Percentiles rank a stretch among this genome's conserved stretches.
Evolutionary conservation across 1,139 yeast species (phyloP).

Genomic region (Geotrichum cucujoidarum): DNA sequence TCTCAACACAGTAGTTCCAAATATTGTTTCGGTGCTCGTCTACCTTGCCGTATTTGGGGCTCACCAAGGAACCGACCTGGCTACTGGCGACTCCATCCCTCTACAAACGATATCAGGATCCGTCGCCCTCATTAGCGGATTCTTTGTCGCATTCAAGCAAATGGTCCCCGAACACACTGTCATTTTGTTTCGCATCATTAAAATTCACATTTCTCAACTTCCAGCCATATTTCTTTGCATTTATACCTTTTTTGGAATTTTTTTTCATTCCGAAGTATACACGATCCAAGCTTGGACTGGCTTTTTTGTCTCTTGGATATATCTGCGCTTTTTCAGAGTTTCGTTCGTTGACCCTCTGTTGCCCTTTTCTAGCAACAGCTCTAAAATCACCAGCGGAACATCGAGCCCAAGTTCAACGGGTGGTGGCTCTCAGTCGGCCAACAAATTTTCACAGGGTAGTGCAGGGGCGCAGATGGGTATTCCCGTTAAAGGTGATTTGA

Average conservation of each 20-base stretch:
- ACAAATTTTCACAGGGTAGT: background rate
- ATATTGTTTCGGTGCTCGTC: constrained; percentile 37
- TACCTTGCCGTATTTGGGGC: constrained; percentile 16
- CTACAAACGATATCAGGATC: constrained; percentile 45
- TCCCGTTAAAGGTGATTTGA: constrained; percentile 70
- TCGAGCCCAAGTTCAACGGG: background rate
- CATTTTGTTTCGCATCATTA: constrained; percentile 54
- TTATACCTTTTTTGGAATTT: constrained; percentile 37
- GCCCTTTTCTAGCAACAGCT: constrained; percentile 26
- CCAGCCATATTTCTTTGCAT: constrained; percentile 56
- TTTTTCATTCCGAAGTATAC: constrained; percentile 20
- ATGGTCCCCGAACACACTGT: constrained; percentile 83
- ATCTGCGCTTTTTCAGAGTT: constrained; percentile 69
- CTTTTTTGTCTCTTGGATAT: constrained; percentile 65
- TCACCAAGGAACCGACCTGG: constrained; percentile 10
- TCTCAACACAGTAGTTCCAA: constrained; percentile 57
- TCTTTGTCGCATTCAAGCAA: constrained; percentile 81
- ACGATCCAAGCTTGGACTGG: constrained; percentile 59
- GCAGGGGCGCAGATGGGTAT: constrained; percentile 10
- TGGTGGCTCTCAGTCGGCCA: background rate
- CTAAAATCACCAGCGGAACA: constrained; percentile 26
- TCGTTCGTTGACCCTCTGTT: constrained; percentile 35
- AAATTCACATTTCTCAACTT: constrained; percentile 61
- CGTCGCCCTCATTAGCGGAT: constrained; percentile 64
- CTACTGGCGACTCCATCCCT: constrained; percentile 2